Percentiles rank a stretch among this genome's conserved stretches.
These are phyloP conservation scores for Heliamphora exappendiculata DNA, from an alignment of 148 eudicot species.

Conservation along the genomic window DNA sequence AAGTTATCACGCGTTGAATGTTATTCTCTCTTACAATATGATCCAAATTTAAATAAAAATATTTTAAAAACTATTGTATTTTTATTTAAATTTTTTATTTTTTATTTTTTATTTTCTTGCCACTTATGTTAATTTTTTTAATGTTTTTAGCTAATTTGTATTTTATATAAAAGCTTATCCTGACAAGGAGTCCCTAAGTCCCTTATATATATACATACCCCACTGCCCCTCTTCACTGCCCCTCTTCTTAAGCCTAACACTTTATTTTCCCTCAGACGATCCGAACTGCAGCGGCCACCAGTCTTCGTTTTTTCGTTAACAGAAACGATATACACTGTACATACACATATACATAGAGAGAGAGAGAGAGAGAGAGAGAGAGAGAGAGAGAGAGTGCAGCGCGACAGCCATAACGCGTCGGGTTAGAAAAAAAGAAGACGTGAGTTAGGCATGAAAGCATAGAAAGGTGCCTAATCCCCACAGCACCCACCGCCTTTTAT, in stretches of 20 bases:
- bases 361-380: constrained; percentile 1
- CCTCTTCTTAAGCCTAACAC: constrained; percentile 5
- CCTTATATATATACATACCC: constrained; percentile 17
- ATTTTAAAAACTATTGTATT: too few species aligned
- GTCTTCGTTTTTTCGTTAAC: background rate
- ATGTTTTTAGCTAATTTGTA: too few species aligned
- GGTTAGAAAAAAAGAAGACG: constrained; percentile 9
- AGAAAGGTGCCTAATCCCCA: constrained; percentile 14
- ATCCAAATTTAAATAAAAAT: too few species aligned
- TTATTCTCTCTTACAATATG: constrained; percentile 7
- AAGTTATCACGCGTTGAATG: too few species aligned
- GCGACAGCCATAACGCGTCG: constrained; percentile 8
- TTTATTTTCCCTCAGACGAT: too few species aligned
- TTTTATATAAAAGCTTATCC: too few species aligned
- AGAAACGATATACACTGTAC: constrained; percentile 7
- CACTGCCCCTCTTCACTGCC: background rate
- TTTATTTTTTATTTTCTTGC: too few species aligned
- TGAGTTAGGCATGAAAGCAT: constrained; percentile 16
- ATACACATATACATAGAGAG: background rate
- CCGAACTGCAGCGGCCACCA: too few species aligned
- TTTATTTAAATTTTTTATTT: too few species aligned
- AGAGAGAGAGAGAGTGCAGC: background rate
- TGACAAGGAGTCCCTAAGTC: too few species aligned
- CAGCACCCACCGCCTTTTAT: constrained; percentile 1
- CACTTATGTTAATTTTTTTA: constrained; percentile 18